A percentile compares a stretch with the other conserved stretches of the same genome.
phyloP scores from a whole-genome alignment of 768 basidiomycete species.

The Trametes cubensis region DNA sequence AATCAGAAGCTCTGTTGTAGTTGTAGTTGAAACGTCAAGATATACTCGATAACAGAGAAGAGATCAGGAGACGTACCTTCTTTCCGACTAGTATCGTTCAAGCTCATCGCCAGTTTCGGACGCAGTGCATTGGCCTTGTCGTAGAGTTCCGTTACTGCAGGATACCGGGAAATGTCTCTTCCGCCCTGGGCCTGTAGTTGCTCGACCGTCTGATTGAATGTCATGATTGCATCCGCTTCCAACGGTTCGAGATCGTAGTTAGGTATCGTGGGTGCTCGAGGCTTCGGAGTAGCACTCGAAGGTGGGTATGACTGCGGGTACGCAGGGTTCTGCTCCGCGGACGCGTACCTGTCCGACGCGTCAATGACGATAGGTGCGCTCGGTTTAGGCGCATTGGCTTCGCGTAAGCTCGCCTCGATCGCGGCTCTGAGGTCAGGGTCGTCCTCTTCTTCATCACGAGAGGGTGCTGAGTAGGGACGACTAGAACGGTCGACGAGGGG shows the following conservation, averaged over 20 bases:
- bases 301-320: slow-evolving; percentile 52
- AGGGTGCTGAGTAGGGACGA: slow-evolving; percentile 41
- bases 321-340: slow-evolving; percentile 30
- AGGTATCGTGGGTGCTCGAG: slow-evolving; percentile 56
- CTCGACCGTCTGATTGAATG: slow-evolving; percentile 89
- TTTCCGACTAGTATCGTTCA: slow-evolving; percentile 85
- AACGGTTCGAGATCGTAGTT: slow-evolving; percentile 79
- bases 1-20: slow-evolving; percentile 68
- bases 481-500: slow-evolving; percentile 61
- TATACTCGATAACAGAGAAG: neutral
- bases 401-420: slow-evolving; percentile 93
- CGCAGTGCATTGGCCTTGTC: slow-evolving; percentile 78
- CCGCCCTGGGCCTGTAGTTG: slow-evolving; percentile 80
- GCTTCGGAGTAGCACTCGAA: slow-evolving; percentile 43
- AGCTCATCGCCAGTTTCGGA: slow-evolving; percentile 79
- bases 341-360: slow-evolving; percentile 42
- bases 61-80: slow-evolving; percentile 59
- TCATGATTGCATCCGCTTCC: slow-evolving; percentile 85
- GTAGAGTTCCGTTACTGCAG: slow-evolving; percentile 81
- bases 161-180: slow-evolving; percentile 77
- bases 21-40: neutral
- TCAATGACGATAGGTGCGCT: slow-evolving; percentile 73
- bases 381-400: slow-evolving; percentile 74
- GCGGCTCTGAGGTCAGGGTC: slow-evolving; percentile 92
- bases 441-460: slow-evolving; percentile 65